phyloP scores from a whole-genome alignment of 768 basidiomycete genomes.

The Vishniacozyma victoriae region DNA sequence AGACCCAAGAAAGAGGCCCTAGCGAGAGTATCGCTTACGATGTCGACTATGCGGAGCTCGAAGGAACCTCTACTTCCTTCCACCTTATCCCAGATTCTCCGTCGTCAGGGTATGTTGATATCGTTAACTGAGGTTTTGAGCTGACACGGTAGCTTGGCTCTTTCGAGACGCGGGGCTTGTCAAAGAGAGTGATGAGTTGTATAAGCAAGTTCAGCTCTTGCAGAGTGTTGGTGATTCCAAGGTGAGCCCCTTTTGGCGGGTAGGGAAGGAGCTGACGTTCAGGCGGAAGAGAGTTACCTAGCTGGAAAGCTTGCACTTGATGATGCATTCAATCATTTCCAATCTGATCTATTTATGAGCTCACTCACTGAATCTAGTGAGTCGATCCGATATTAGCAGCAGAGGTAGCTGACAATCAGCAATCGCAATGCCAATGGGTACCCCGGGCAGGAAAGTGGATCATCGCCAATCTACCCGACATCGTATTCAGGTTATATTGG shows the following conservation, averaged over 20 bases:
- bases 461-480: slow-evolving; percentile 44
- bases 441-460: slow-evolving; percentile 12
- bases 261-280: background rate
- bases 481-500: slow-evolving; percentile 55
- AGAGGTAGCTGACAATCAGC: slow-evolving; percentile 51
- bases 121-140: background rate
- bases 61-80: slow-evolving; percentile 28
- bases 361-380: slow-evolving; percentile 84
- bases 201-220: slow-evolving; percentile 55
- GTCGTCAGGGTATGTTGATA: slow-evolving; percentile 33
- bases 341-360: slow-evolving; percentile 79
- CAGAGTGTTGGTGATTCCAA: slow-evolving; percentile 42
- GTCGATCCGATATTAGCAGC: slow-evolving; percentile 37
- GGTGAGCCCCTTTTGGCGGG: slow-evolving; percentile 1
- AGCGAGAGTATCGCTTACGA: slow-evolving; percentile 1
- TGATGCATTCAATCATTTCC: slow-evolving; percentile 69
- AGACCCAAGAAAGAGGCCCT: slow-evolving; percentile 12
- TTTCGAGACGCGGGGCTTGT: slow-evolving; percentile 16
- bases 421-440: slow-evolving; percentile 75
- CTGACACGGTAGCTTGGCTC: slow-evolving; percentile 18
- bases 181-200: slow-evolving; percentile 52
- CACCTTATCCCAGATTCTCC: slow-evolving; percentile 27
- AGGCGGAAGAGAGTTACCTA: slow-evolving; percentile 71
- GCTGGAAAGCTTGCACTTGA: slow-evolving; percentile 73
- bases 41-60: slow-evolving; percentile 1